Base-by-base conservation (phyloP, 495 filamentous ascomycete genomes). In the Neurospora sp. region DNA sequence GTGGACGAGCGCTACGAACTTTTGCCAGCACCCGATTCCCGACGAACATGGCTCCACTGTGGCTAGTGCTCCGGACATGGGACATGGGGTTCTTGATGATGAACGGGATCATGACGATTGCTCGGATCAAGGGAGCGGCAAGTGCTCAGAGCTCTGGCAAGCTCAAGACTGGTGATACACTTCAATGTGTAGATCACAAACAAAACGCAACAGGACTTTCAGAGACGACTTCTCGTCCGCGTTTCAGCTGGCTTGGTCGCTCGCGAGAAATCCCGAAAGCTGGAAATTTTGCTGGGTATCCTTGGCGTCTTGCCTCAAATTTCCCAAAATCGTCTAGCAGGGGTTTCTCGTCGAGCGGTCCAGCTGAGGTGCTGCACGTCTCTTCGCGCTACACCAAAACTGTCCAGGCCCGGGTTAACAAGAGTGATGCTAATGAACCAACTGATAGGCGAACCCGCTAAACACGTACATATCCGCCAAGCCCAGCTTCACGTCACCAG, bases 401-500 rank as follows among this genome's bases (percentile, higher is more conserved):
- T 71, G 69, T 46, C 72, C 70, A 75, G 76, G n/a, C n/a, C n/a
- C n/a, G n/a, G 76, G 72, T 75, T 74, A 77, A 77, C 80, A 82
- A 77, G 73, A 81, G 72, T 40, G 53, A 35, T 78, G 73, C 84
- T 86, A 86, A 86, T 84, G 83, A 82, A 78, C 77, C 76, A 83
- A 79, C 74, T 72, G 72, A 77, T 76, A 92, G 89, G 96, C 95
- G 73, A 99, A 99, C 77, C 96, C 96, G 42, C 84, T 99, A 48
- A 98, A 99, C 81, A 99, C 96, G 22, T 97, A 96, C 79, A 85
- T 99, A 65, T 92, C 91, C 39, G 94, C 94, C 39, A 93, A 94
- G 79, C 96, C 96, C 18, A 89, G 88, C 68, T 98, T 97, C 81
- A 93, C 94, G 31, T 97, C 95, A 35, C 96, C 96, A 5, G 87